Conservation (phyloP, 2,329 filamentous ascomycete genomes). For the Pseudogymnoascus sp. region DNA sequence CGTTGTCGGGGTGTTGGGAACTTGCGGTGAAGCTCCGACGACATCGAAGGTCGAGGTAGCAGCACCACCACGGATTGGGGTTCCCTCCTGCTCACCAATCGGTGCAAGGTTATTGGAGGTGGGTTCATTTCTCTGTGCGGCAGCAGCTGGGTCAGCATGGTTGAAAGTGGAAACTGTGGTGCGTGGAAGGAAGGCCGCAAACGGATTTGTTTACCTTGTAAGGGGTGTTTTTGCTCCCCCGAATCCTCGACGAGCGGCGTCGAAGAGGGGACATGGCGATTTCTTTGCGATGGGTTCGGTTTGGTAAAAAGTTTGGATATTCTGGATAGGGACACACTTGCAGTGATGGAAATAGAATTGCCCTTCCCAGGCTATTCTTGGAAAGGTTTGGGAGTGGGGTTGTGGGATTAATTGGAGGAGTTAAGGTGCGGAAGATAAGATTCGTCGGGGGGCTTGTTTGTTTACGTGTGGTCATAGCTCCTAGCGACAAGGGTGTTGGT, state of each 20-base stretch:
- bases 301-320: not conserved
- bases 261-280: constrained; percentile 17
- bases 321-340: not conserved
- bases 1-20: constrained; percentile 51
- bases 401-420: constrained; percentile 21
- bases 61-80: constrained; percentile 14
- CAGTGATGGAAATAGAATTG: not conserved
- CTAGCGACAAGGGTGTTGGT: constrained; percentile 1
- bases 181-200: not conserved
- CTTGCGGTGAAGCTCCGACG: constrained; percentile 21
- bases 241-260: constrained; percentile 28
- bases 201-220: constrained; percentile 22
- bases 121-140: constrained; percentile 12
- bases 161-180: not conserved
- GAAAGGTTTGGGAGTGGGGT: constrained; percentile 4
- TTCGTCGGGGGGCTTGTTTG: constrained; percentile 1
- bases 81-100: constrained; percentile 27
- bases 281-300: not conserved
- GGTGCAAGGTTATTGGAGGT: constrained; percentile 20
- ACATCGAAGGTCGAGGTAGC: constrained; percentile 20
- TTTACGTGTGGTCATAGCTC: constrained; percentile 11
- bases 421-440: not conserved
- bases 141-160: not conserved
- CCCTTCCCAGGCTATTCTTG: not conserved
- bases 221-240: constrained; percentile 24